A percentile compares a stretch with the other conserved stretches of the same genome.
Conservation (phyloP, 768 basidiomycete genomes). For the Phaeotremella skinneri region DNA sequence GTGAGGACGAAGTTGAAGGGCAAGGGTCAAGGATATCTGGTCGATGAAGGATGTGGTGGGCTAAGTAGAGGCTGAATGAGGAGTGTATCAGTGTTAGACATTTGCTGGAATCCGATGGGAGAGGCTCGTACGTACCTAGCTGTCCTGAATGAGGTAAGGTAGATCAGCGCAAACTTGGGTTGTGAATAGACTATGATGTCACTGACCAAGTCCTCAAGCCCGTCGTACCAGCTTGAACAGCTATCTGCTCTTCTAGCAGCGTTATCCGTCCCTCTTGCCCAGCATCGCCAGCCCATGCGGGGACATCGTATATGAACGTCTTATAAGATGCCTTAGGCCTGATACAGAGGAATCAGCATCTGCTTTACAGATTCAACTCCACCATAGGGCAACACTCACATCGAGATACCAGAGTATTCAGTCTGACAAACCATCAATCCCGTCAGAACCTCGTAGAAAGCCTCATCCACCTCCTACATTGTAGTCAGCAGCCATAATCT, state of each 20-base stretch:
- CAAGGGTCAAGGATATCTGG: neutral
- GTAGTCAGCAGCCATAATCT: neutral
- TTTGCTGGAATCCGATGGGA: no score
- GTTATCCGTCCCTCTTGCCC: constrained; percentile 31
- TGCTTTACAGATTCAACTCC: neutral
- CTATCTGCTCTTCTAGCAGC: constrained; percentile 48
- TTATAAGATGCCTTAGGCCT: constrained; percentile 43
- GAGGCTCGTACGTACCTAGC: constrained; percentile 30
- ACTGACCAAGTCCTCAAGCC: constrained; percentile 49
- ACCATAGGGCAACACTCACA: neutral
- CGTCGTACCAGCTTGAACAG: constrained; percentile 48
- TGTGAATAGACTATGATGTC: neutral
- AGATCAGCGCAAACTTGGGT: constrained; percentile 3
- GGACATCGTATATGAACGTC: constrained; percentile 43
- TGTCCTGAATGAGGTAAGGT: constrained; percentile 14
- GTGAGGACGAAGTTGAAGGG: neutral
- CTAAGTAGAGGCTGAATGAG: constrained; percentile 31
- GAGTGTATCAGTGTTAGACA: neutral
- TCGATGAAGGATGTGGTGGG: constrained; percentile 33
- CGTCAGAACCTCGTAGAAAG: constrained; percentile 38
- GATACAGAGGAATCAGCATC: constrained; percentile 8
- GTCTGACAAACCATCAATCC: constrained; percentile 32
- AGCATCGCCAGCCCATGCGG: constrained; percentile 1
- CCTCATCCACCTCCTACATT: constrained; percentile 41
- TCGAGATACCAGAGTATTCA: no score